Evolutionary conservation across 768 basidiomycete genomes (phyloP).

Genomic region (Kwoniella sp.): DNA sequence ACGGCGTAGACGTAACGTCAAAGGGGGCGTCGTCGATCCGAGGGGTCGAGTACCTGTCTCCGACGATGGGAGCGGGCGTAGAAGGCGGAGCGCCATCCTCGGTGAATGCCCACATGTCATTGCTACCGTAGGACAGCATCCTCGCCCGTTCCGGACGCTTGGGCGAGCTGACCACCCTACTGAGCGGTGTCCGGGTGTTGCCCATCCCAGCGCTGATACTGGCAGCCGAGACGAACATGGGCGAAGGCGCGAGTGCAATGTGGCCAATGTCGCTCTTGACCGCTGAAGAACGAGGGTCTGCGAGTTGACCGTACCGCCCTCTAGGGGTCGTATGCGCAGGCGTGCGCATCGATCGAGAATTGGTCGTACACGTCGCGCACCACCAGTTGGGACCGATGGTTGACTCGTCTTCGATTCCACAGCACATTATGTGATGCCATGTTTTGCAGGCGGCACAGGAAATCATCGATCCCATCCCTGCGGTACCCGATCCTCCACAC

Average conservation of each 20-base stretch:
- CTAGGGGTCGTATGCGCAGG: conserved; percentile 20
- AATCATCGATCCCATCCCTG: conserved; percentile 31
- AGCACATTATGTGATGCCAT: conserved; percentile 41
- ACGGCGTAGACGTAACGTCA: conserved; percentile 43
- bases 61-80: conserved; percentile 29
- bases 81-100: conserved; percentile 33
- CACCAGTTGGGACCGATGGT: conserved; percentile 31
- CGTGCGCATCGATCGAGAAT: conserved; percentile 19
- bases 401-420: conserved; percentile 32
- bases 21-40: conserved; percentile 39
- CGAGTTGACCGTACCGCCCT: conserved; percentile 23
- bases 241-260: conserved; percentile 43
- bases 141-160: conserved; percentile 31
- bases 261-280: conserved; percentile 32
- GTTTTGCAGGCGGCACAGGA: conserved; percentile 35
- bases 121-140: conserved; percentile 37
- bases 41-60: conserved; percentile 36
- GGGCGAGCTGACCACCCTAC: conserved; percentile 18
- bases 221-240: conserved; percentile 22
- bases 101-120: conserved; percentile 33
- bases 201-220: background rate
- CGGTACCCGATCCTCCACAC: conserved; percentile 23
- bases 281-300: conserved; percentile 33
- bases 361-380: conserved; percentile 25
- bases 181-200: conserved; percentile 19